Conservation (phyloP, 768 basidiomycete genomes). For the Tubosaeta brunneosetosa region DNA sequence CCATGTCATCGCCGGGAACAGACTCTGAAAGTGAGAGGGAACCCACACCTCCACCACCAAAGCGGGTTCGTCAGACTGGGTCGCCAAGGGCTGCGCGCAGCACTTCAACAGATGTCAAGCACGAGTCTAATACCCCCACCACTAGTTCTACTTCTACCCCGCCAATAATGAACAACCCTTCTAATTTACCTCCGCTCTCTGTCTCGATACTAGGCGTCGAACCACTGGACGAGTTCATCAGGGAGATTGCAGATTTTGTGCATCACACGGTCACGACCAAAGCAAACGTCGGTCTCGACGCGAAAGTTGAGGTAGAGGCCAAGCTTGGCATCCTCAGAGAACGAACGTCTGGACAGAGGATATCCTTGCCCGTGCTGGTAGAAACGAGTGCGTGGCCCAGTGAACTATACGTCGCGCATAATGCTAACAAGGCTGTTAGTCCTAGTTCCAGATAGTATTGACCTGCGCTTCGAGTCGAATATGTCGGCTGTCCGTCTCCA, state of each 20-base stretch:
- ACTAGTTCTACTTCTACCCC: slow-evolving; percentile 9
- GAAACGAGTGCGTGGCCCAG: slow-evolving; percentile 68
- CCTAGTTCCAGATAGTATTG: slow-evolving; percentile 53
- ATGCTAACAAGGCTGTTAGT: slow-evolving; percentile 43
- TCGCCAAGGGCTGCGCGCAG: slow-evolving; percentile 24
- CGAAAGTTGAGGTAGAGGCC: slow-evolving; percentile 79
- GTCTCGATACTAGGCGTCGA: slow-evolving; percentile 84
- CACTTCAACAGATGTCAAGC: slow-evolving; percentile 24
- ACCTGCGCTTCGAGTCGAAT: slow-evolving; percentile 84
- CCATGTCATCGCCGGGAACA: slow-evolving; percentile 27
- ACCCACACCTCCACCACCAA: slow-evolving; percentile 29
- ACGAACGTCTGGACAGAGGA: slow-evolving; percentile 46
- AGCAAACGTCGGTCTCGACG: slow-evolving; percentile 46
- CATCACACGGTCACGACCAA: slow-evolving; percentile 62
- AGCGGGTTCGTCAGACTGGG: slow-evolving; percentile 36
- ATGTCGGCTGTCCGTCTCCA: slow-evolving; percentile 72
- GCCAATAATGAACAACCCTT: slow-evolving; percentile 24
- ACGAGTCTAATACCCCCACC: slow-evolving; percentile 6
- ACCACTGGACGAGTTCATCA: slow-evolving; percentile 90
- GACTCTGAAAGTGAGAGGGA: slow-evolving; percentile 27
- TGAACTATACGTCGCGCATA: not conserved
- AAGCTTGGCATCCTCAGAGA: slow-evolving; percentile 80
- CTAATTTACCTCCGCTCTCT: slow-evolving; percentile 57
- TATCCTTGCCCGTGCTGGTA: slow-evolving; percentile 67
- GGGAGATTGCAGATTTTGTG: slow-evolving; percentile 86